These are phyloP conservation scores for Nothophytophthora sp. DNA, from an alignment of 352 stramenopile species.

Conservation along the genomic window DNA sequence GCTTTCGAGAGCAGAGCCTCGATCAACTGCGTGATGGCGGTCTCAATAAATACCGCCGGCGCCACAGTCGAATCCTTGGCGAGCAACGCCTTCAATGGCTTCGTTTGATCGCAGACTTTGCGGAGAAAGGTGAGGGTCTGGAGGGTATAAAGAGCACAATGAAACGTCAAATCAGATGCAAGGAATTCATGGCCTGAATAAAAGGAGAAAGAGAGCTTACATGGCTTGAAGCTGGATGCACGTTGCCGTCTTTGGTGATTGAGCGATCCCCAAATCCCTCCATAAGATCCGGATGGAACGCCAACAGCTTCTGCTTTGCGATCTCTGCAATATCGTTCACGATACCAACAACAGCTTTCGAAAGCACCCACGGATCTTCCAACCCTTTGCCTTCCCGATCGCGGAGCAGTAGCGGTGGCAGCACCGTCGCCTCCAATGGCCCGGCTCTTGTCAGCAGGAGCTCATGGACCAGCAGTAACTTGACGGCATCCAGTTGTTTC, in stretches of 20 bases:
- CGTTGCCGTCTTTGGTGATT: constrained; percentile 73
- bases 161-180: background rate
- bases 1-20: constrained; percentile 57
- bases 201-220: constrained; percentile 27
- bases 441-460: constrained; percentile 31
- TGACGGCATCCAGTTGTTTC: constrained; percentile 44
- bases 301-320: constrained; percentile 64
- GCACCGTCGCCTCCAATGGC: constrained; percentile 37
- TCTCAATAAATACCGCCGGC: constrained; percentile 58
- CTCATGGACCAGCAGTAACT: constrained; percentile 64
- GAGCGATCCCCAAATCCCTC: constrained; percentile 46
- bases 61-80: constrained; percentile 53
- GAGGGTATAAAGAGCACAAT: background rate
- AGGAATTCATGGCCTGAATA: background rate
- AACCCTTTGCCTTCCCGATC: constrained; percentile 59
- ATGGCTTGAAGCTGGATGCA: constrained; percentile 75
- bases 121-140: constrained; percentile 79
- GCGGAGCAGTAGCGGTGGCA: constrained; percentile 65
- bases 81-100: constrained; percentile 59
- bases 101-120: constrained; percentile 69
- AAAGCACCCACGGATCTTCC: constrained; percentile 70
- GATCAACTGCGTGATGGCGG: constrained; percentile 67
- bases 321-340: constrained; percentile 37
- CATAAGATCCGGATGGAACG: constrained; percentile 62
- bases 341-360: constrained; percentile 43